Conservation (phyloP, 192 early-diverging fungal genomes). For the Entomortierella beljakovae region DNA sequence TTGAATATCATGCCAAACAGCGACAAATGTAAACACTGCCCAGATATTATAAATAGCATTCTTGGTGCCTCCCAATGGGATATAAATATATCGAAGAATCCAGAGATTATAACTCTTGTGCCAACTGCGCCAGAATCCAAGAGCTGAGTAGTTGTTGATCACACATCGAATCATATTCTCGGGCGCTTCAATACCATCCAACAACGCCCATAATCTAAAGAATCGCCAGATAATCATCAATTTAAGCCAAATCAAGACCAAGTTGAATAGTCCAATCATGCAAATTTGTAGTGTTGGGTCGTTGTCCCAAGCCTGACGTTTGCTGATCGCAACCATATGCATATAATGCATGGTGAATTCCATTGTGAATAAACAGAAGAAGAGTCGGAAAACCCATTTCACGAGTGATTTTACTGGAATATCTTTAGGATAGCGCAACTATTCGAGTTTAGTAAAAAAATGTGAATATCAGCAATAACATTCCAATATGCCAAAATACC, state of each 20-base stretch:
- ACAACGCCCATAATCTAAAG: slow-evolving; percentile 95
- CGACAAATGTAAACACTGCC: slow-evolving; percentile 96
- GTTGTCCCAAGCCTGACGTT: slow-evolving; percentile 87
- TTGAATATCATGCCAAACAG: slow-evolving; percentile 96
- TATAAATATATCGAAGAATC: slow-evolving; percentile 90
- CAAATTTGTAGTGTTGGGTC: slow-evolving; percentile 83
- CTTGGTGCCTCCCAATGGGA: slow-evolving; percentile 88
- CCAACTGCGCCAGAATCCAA: slow-evolving; percentile 97
- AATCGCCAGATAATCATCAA: slow-evolving; percentile 97
- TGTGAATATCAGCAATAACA: background rate
- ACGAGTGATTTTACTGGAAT: slow-evolving; percentile 43
- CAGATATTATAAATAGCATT: slow-evolving; percentile 82
- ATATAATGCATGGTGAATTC: slow-evolving; percentile 89
- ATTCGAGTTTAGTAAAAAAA: background rate
- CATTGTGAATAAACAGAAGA: slow-evolving; percentile 77
- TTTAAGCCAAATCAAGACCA: slow-evolving; percentile 94
- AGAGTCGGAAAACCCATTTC: slow-evolving; percentile 79
- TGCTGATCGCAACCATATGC: slow-evolving; percentile 92
- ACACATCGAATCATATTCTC: slow-evolving; percentile 99
- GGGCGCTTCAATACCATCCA: slow-evolving; percentile 87
- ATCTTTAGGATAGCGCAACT: slow-evolving; percentile 67
- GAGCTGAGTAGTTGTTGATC: slow-evolving; percentile 94
- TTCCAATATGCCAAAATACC: too few species aligned
- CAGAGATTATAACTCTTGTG: slow-evolving; percentile 95
- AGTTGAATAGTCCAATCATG: slow-evolving; percentile 89